Evolutionary conservation across 306 rosid genomes (phyloP), one percentile per base, ranked within the genome.

Genomic region (Fragaria iinumae): DNA sequence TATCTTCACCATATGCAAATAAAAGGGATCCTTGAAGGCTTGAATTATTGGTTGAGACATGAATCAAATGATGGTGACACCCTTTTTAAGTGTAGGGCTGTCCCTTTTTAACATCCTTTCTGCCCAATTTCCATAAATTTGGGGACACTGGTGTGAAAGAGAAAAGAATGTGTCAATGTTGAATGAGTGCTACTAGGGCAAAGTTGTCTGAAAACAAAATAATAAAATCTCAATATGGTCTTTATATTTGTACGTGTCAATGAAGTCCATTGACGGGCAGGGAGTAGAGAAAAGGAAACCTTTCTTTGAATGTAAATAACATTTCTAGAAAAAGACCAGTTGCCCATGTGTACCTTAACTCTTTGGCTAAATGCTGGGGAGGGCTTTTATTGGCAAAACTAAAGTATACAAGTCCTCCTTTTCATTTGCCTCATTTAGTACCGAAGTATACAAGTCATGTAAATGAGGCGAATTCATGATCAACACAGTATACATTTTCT

Each of bases 121-220:
- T 44, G 59, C 70, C 59, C 9, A 44, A 12, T 18, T 45, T 44
- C 45, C 68, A 5, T 23, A 4, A 59, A 13, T 21, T 59, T 74
- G 14, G 56, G 39, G 48, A 21, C 69, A 17, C 32, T 1, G 44
- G 32, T 17, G 43, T 43, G 69, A 16, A 65, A 65, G 41, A 62
- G 67, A 25, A 17, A 59, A 20, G 16, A 44, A 77, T 70, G 76
- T 70, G 49, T n/a, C 10, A 29, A 69, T 57, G 76, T 78, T 71
- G 65, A 64, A 39, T 9, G 52, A 39, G 29, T 50, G 38, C 14
- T 9, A 0, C 27, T 17, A 0, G 59, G 47, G 45, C 14, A 0
- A 11, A 3, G n/a, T 21, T 6, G 21, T 16, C 4, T 71, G 60
- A 49, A 9, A 25, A 10, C 20, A 4, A 1, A 69, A 45, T 17